phyloP scores from a whole-genome alignment of 139 green algal genomes.

The Asterochloris erici region DNA sequence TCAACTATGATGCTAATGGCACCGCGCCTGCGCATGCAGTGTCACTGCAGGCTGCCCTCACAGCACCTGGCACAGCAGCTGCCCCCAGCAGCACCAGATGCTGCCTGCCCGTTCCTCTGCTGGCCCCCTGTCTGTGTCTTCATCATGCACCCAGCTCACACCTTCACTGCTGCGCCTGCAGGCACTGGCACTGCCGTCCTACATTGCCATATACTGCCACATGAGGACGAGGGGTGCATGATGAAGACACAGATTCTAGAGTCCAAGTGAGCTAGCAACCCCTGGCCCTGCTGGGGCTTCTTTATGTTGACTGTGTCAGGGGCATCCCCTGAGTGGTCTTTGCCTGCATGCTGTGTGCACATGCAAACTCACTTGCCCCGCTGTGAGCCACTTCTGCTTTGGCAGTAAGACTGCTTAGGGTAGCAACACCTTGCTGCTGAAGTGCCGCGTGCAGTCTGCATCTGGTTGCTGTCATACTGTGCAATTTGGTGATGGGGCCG shows the following conservation, averaged over 20 bases:
- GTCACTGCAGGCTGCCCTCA: not conserved
- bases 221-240: slow-evolving; percentile 26
- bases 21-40: not conserved
- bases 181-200: slow-evolving; percentile 20
- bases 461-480: no score
- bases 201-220: slow-evolving; percentile 25
- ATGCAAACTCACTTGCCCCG: no score
- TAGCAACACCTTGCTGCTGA: no score
- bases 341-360: no score
- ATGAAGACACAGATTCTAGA: slow-evolving; percentile 21
- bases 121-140: not conserved
- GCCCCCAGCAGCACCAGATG: not conserved
- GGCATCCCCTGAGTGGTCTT: no score
- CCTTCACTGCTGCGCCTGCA: not conserved
- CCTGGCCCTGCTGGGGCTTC: not conserved
- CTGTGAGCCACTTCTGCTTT: no score
- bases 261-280: not conserved
- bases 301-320: not conserved
- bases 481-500: no score
- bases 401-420: no score
- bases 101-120: not conserved
- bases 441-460: no score
- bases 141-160: not conserved
- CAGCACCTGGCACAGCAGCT: not conserved
- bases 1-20: not conserved